Evolutionary conservation across 192 early-diverging fungal species (phyloP), one percentile per base, ranked within the genome.

Genomic region (Linnemannia hyalina): DNA sequence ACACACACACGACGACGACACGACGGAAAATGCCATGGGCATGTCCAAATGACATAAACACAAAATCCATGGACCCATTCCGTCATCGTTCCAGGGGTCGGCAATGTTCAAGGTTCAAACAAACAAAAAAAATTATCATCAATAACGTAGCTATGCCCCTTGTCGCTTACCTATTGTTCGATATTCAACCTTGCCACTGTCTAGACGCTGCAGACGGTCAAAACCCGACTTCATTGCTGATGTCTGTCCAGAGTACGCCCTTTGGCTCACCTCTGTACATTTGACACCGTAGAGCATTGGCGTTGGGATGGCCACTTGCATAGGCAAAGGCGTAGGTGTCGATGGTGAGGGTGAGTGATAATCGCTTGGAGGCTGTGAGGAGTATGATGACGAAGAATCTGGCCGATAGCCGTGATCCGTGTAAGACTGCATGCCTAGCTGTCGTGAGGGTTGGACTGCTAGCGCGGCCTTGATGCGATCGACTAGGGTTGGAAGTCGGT

Each of bases 151-250:
- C 44, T 3, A 15, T 46, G 29, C 41, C 38, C 41, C 22, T 20
- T 13, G 26, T 29, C 36, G 68, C 75, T 70, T 86, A 86, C 84
- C 84, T 74, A 86, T 78, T 29, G 84, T 86, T 16, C 84, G 84
- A 54, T 86, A 77, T 73, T 86, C 84, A 52, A 86, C 84, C n/a
- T 77, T 86, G 52, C 84, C 79, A n/a, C 42, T 80, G 54, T 86
- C 84, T 23, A 80, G 32, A 16, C 36, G 70, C 23, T 86, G 84
- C 6, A 86, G 79, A 40, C 75, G 63, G 3, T 77, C 46, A 41
- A 86, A 81, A 40, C 84, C 77, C 32, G 52, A 40, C n/a, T 81
- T 77, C 75, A 86, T 86, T n/a, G 73, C 79, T 20, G 78, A 80
- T 29, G 70, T 78, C 40, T 86, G 84, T 23, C 80, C 75, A 13